These are phyloP conservation scores for Botryotinia convoluta DNA, from an alignment of 2,329 filamentous ascomycete species.

Conservation along the genomic window DNA sequence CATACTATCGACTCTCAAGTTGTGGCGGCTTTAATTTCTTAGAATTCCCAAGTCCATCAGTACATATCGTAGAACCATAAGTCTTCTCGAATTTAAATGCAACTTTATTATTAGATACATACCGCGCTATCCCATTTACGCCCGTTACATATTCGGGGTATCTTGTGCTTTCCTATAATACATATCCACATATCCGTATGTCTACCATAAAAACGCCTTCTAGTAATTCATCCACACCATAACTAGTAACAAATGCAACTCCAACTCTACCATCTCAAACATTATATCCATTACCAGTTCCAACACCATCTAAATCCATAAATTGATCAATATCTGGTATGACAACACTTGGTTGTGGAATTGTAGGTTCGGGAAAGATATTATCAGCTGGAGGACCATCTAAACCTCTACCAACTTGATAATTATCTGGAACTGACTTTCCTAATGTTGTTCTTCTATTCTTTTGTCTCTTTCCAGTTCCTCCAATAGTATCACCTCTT, in stretches of 20 bases:
- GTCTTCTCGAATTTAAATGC: neutral
- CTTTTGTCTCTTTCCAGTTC: constrained; percentile 34
- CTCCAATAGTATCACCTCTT: constrained; percentile 41
- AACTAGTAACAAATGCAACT: neutral
- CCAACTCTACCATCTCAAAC: neutral
- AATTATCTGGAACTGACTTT: constrained; percentile 37
- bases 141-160: constrained; percentile 9
- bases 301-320: constrained; percentile 23
- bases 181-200: neutral
- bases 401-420: constrained; percentile 38
- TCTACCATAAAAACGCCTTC: neutral
- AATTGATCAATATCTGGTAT: constrained; percentile 24
- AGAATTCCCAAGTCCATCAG: neutral
- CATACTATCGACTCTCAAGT: neutral
- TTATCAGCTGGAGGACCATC: constrained; percentile 36
- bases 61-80: neutral
- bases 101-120: neutral
- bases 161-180: neutral
- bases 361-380: constrained; percentile 32
- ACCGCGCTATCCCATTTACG: neutral
- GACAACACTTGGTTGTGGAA: neutral
- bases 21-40: neutral
- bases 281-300: constrained; percentile 11
- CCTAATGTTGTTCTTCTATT: constrained; percentile 39
- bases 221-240: neutral